Base-by-base conservation (phyloP, 805 yeast genomes). In the Starmerella tilneyi region DNA sequence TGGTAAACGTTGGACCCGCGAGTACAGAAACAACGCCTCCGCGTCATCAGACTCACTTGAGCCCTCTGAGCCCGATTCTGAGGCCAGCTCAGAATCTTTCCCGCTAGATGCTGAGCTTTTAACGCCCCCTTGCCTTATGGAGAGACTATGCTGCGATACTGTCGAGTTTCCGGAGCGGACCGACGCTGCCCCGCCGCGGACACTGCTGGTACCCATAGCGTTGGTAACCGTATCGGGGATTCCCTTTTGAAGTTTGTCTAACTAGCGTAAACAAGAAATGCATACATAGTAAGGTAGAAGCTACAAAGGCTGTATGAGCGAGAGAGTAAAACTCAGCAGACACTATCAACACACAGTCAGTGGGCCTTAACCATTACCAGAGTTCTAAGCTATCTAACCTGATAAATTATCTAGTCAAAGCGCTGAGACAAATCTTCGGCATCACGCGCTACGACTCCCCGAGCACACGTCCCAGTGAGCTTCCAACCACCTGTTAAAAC, bases 1-100 rank as follows among this genome's bases (percentile, higher is more conserved):
- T 0, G 96, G 94, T 1, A 88, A 68, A 33, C 73, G 70, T 5
- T 71, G 67, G 15, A 86, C 63, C 40, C 97, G 69, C 7, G 84
- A 67, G 57, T 89, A 92, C 51, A 81, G 81, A 35, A 92, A 63
- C 29, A 70, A 62, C 0, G 69, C 73, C 2, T 71, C 76, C 1
- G 67, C 73, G 5, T 42, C 54, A 16, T 43, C 44, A 13, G 58
- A 63, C 11, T 55, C 65, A 3, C 58, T 65, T 0, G 57, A 64
- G 2, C 53, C 63, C 4, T 54, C 59, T 12, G 50, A 47, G 15
- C 16, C 50, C n/a, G 47, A 38, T 2, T 32, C 53, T 8, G 47
- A 32, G 15, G 9, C 40, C n/a, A 6, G n/a, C 11, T 36, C 40
- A 13, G 29, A 36, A 9, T 22, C 40, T 8, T 15, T 22, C 8